A percentile compares a stretch with the other conserved stretches of the same genome.
Evolutionary conservation across 2,329 filamentous ascomycete genomes (phyloP).

Genomic region (Xylariaceae sp.): DNA sequence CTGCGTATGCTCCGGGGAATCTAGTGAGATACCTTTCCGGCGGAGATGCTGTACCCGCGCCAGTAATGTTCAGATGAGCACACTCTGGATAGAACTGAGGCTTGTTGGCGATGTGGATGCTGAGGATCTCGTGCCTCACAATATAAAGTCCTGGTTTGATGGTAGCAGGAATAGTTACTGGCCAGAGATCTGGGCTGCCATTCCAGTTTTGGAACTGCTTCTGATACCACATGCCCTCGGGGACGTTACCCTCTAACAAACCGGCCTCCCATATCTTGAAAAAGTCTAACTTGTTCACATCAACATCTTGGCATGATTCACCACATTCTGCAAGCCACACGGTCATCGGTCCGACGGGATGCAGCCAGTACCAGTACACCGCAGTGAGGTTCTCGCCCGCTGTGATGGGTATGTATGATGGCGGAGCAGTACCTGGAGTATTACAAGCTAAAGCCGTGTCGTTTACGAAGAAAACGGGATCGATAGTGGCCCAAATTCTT

Average conservation of each 20-base stretch:
- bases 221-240: conserved; percentile 47
- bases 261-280: conserved; percentile 51
- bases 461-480: conserved; percentile 45
- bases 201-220: conserved; percentile 48
- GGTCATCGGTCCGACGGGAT: conserved; percentile 49
- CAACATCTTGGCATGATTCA: conserved; percentile 37
- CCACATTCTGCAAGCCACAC: conserved; percentile 46
- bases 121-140: conserved; percentile 59
- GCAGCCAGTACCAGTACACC: conserved; percentile 50
- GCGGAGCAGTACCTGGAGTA: conserved; percentile 42
- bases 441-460: conserved; percentile 46
- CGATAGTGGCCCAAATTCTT: conserved; percentile 46
- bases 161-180: conserved; percentile 51
- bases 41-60: conserved; percentile 38
- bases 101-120: conserved; percentile 54
- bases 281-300: conserved; percentile 43
- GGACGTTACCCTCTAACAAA: conserved; percentile 41
- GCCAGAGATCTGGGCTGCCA: conserved; percentile 48
- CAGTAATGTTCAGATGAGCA: conserved; percentile 45
- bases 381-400: conserved; percentile 47
- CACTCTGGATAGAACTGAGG: conserved; percentile 53
- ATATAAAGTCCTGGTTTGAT: conserved; percentile 56
- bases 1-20: conserved; percentile 46
- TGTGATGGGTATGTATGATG: conserved; percentile 45
- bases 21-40: conserved; percentile 38